Evolutionary conservation across 495 filamentous ascomycete genomes (phyloP).

Genomic region (Penicillium turbatum): DNA sequence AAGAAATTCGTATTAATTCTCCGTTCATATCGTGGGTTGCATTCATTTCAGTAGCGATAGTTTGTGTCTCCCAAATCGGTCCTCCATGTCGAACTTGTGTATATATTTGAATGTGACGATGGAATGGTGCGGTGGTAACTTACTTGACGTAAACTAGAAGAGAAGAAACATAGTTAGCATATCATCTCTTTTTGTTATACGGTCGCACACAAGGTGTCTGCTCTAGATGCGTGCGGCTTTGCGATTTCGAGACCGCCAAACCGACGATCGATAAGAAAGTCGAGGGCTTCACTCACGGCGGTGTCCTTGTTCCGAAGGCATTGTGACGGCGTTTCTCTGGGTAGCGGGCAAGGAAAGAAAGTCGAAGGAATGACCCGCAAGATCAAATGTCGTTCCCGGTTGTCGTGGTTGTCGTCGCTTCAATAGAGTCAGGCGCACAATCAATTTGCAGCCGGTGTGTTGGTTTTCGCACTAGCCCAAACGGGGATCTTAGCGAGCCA

Average conservation of each 20-base stretch:
- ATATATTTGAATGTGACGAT: conserved; percentile 23
- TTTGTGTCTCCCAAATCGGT: conserved; percentile 10
- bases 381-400: conserved; percentile 45
- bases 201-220: conserved; percentile 6
- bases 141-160: conserved; percentile 87
- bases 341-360: conserved; percentile 46
- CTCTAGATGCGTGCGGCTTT: conserved; percentile 20
- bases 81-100: conserved; percentile 12
- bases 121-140: conserved; percentile 41
- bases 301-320: conserved; percentile 80
- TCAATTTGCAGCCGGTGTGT: conserved; percentile 43
- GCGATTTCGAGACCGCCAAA: conserved; percentile 9
- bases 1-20: conserved; percentile 36
- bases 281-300: conserved; percentile 60
- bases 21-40: conserved; percentile 18
- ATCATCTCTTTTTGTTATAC: conserved; percentile 9
- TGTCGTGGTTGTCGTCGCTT: conserved; percentile 51
- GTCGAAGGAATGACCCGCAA: conserved; percentile 50
- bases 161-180: conserved; percentile 34
- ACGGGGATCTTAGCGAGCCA: conserved; percentile 37
- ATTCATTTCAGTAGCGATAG: not conserved
- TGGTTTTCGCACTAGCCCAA: conserved; percentile 39
- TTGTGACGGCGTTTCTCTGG: conserved; percentile 56
- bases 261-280: conserved; percentile 13
- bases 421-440: conserved; percentile 43